Conservation (phyloP, 2,329 filamentous ascomycete species). For the Fusarium sp. region DNA sequence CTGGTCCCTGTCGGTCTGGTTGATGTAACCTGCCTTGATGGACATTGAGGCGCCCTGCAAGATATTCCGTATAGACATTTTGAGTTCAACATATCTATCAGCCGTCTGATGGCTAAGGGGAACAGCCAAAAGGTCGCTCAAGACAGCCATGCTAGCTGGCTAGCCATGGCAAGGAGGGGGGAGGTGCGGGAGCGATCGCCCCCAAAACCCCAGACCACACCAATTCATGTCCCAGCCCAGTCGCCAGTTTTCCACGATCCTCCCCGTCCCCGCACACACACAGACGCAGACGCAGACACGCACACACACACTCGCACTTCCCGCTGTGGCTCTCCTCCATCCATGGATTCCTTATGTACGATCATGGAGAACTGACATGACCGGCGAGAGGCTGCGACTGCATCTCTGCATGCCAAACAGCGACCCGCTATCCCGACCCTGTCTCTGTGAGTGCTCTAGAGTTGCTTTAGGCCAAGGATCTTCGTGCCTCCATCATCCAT, state of each 20-base stretch:
- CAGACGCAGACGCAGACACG: not conserved
- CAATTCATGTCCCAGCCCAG: slow-evolving; percentile 34
- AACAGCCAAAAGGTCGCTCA: not conserved
- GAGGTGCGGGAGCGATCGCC: slow-evolving; percentile 52
- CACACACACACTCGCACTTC: slow-evolving; percentile 39
- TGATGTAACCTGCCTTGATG: slow-evolving; percentile 13
- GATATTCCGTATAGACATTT: not conserved
- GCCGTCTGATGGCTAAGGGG: not conserved
- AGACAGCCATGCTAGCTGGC: not conserved
- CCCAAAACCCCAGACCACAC: slow-evolving; percentile 49
- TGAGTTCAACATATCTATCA: not conserved
- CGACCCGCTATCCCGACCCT: slow-evolving; percentile 33
- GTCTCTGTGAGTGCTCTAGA: slow-evolving; percentile 34
- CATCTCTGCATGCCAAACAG: slow-evolving; percentile 24
- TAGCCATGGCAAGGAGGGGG: slow-evolving; percentile 14
- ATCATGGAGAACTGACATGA: slow-evolving; percentile 32
- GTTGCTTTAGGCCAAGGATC: slow-evolving; percentile 33
- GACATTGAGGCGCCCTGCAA: slow-evolving; percentile 3
- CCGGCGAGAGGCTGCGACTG: slow-evolving; percentile 21
- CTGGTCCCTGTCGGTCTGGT: slow-evolving; percentile 19
- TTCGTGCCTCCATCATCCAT: slow-evolving; percentile 25
- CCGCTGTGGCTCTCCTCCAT: slow-evolving; percentile 37
- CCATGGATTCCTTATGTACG: slow-evolving; percentile 12
- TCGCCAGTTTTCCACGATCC: slow-evolving; percentile 34
- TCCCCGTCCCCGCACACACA: slow-evolving; percentile 33